phyloP scores from a whole-genome alignment of 768 basidiomycete genomes.

The Mycena filopes region DNA sequence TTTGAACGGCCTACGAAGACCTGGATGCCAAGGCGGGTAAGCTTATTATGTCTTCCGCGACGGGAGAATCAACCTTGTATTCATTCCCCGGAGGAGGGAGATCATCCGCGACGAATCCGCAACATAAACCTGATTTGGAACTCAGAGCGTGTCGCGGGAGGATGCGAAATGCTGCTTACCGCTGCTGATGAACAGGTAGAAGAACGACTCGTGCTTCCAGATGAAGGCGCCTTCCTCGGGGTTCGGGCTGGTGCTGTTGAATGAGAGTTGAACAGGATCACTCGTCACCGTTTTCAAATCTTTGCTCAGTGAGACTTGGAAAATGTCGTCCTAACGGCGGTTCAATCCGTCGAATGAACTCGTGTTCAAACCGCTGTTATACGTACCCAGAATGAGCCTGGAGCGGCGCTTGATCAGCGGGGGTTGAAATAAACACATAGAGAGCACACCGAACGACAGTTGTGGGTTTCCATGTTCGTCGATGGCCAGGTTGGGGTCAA shows the following conservation, averaged over 20 bases:
- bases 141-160: not conserved
- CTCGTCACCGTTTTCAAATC: slow-evolving; percentile 16
- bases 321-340: slow-evolving; percentile 16
- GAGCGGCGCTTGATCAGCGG: not conserved
- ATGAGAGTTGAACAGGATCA: slow-evolving; percentile 16
- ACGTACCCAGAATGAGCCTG: slow-evolving; percentile 29
- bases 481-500: slow-evolving; percentile 25
- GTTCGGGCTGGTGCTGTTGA: slow-evolving; percentile 29
- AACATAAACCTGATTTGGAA: slow-evolving; percentile 19
- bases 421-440: not conserved
- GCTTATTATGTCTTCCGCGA: not conserved
- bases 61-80: slow-evolving; percentile 12
- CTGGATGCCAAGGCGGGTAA: not conserved
- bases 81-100: slow-evolving; percentile 26
- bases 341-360: not conserved
- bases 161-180: slow-evolving; percentile 4
- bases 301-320: slow-evolving; percentile 12
- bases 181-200: slow-evolving; percentile 28
- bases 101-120: slow-evolving; percentile 22
- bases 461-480: slow-evolving; percentile 23
- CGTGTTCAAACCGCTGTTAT: not conserved
- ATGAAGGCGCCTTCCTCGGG: slow-evolving; percentile 27
- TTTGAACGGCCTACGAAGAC: slow-evolving; percentile 29
- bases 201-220: slow-evolving; percentile 27
- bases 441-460: slow-evolving; percentile 12